Percentiles rank a stretch among this genome's conserved stretches.
Conservation (phyloP, 202 grass and related monocot genomes). For the Carex sylvatica region DNA sequence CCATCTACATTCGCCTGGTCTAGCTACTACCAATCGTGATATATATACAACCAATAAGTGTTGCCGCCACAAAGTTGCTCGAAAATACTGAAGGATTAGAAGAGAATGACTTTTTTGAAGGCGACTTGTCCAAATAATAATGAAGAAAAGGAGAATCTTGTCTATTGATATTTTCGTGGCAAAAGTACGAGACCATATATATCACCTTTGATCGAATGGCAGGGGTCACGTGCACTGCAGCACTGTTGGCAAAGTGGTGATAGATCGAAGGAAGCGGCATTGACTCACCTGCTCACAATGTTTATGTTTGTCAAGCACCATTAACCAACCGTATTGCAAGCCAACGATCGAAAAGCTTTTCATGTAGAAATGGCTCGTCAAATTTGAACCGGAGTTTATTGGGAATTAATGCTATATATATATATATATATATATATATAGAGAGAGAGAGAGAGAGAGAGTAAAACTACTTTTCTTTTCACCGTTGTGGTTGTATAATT, state of each 20-base stretch:
- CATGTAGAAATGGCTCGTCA: neutral
- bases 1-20: neutral
- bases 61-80: neutral
- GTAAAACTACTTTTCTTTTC: neutral
- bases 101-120: neutral
- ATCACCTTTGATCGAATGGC: neutral
- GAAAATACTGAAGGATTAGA: neutral
- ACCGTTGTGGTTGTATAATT: neutral
- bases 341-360: neutral
- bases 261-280: neutral
- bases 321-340: neutral
- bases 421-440: too few species aligned
- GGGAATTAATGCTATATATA: neutral
- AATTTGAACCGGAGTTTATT: neutral
- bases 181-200: neutral
- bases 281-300: neutral
- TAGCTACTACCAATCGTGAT: neutral
- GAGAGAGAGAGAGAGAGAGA: too few species aligned
- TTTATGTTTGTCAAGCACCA: neutral
- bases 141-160: neutral
- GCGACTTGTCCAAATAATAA: neutral
- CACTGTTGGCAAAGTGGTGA: neutral
- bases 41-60: neutral
- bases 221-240: neutral
- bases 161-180: neutral